Evolutionary conservation across 1,284 basidiomycete species (phyloP).

Genomic region (Xerocomus cyaneibrunnescens): DNA sequence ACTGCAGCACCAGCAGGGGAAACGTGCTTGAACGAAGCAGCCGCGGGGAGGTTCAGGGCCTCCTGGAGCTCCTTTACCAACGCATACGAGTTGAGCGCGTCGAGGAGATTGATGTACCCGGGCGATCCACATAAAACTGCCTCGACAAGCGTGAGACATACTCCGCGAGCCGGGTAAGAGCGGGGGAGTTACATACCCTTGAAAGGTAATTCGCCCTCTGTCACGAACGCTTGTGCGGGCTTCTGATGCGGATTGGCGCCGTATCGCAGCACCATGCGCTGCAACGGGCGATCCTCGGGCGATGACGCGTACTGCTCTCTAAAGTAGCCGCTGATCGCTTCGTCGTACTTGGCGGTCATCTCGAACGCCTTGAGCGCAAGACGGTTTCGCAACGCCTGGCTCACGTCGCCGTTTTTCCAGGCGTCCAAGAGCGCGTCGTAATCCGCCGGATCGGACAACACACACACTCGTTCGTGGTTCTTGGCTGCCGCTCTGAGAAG

Average conservation of each 20-base stretch:
- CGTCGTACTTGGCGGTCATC: conserved; percentile 93
- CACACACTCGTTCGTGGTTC: conserved; percentile 93
- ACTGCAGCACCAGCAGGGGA: conserved; percentile 97
- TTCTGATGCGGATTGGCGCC: conserved; percentile 99
- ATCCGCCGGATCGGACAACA: conserved; percentile 94
- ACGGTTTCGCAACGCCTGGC: conserved; percentile 69
- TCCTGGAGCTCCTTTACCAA: conserved; percentile 94
- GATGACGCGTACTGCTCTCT: conserved; percentile 92
- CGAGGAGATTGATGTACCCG: conserved; percentile 99
- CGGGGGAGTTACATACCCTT: conserved; percentile 60
- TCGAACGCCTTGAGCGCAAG: conserved; percentile 98
- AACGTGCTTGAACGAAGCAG: conserved; percentile 99
- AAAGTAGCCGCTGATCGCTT: conserved; percentile 96
- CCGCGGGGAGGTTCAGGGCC: conserved; percentile 86
- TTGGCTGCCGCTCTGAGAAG: conserved; percentile 98
- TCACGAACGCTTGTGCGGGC: conserved; percentile 96
- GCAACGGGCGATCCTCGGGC: conserved; percentile 69
- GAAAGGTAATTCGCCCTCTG: conserved; percentile 89
- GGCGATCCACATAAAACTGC: conserved; percentile 91
- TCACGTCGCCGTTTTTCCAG: conserved; percentile 73
- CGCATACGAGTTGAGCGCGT: conserved; percentile 96
- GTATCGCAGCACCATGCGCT: conserved; percentile 88
- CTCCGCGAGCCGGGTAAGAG: neutral
- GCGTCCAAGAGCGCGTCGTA: conserved; percentile 83
- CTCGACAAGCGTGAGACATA: conserved; percentile 1